Conservation (phyloP, 1,284 basidiomycete species). For the Inonotus hispidus region DNA sequence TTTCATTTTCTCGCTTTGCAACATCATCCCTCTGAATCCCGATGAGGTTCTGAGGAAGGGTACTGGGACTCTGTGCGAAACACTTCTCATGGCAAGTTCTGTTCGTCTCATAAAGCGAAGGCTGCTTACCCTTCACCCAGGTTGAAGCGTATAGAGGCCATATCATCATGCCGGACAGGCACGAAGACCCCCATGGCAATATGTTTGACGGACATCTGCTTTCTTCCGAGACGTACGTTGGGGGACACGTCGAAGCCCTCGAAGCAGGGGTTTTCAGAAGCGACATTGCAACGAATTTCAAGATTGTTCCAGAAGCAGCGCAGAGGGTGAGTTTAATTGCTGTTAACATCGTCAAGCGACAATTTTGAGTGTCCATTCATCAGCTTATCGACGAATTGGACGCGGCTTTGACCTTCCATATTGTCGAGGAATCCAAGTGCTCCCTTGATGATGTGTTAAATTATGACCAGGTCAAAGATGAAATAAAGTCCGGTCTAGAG, state of each 20-base stretch:
- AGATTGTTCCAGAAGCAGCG: slow-evolving; percentile 83
- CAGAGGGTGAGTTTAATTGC: slow-evolving; percentile 58
- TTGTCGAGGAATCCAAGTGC: slow-evolving; percentile 83
- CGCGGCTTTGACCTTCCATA: slow-evolving; percentile 84
- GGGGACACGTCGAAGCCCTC: slow-evolving; percentile 97
- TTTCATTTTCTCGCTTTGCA: slow-evolving; percentile 99
- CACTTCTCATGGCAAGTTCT: slow-evolving; percentile 85
- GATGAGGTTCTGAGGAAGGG: slow-evolving; percentile 98
- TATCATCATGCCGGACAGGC: slow-evolving; percentile 98
- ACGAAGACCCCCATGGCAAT: slow-evolving; percentile 88
- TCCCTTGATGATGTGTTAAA: slow-evolving; percentile 86
- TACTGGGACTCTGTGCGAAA: slow-evolving; percentile 95
- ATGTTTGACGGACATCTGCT: slow-evolving; percentile 96
- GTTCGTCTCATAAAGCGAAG: not conserved
- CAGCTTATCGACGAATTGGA: slow-evolving; percentile 95
- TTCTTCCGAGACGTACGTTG: slow-evolving; percentile 97
- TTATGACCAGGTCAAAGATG: slow-evolving; percentile 87
- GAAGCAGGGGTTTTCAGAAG: slow-evolving; percentile 98
- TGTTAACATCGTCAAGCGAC: slow-evolving; percentile 3
- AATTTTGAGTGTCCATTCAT: slow-evolving; percentile 10
- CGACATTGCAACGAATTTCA: slow-evolving; percentile 95
- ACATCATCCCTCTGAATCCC: slow-evolving; percentile 96
- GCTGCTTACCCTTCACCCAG: slow-evolving; percentile 36
- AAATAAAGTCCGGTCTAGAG: slow-evolving; percentile 80
- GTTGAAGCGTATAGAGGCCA: slow-evolving; percentile 90